Conservation (phyloP, 2,329 filamentous ascomycete genomes). For the Helminthosporium solani region DNA sequence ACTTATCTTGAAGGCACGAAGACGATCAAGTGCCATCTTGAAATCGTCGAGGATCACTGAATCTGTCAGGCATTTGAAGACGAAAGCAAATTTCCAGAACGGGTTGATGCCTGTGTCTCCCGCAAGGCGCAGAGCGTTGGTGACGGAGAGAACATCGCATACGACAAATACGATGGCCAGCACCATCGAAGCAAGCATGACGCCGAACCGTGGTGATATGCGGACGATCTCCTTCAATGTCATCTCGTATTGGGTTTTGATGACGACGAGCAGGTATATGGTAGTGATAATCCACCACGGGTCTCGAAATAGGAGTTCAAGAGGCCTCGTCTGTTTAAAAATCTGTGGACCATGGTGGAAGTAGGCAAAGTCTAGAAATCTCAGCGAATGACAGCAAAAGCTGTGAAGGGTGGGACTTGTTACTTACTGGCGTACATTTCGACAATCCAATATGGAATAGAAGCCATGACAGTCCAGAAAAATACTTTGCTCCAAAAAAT, state of each 20-base stretch:
- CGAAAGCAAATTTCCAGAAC: conserved; percentile 64
- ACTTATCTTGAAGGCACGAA: conserved; percentile 49
- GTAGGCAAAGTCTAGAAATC: conserved; percentile 55
- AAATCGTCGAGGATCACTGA: conserved; percentile 68
- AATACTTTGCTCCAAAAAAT: conserved; percentile 55
- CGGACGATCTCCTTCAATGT: conserved; percentile 57
- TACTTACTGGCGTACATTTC: conserved; percentile 59
- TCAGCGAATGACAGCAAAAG: not conserved
- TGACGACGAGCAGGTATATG: conserved; percentile 61
- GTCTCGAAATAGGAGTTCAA: conserved; percentile 63
- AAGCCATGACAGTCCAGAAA: conserved; percentile 59
- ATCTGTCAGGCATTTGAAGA: conserved; percentile 68
- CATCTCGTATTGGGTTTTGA: conserved; percentile 63
- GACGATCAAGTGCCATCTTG: conserved; percentile 57
- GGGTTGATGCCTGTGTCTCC: conserved; percentile 61
- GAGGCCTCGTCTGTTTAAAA: conserved; percentile 58
- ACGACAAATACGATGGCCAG: conserved; percentile 62
- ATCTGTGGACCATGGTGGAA: conserved; percentile 58
- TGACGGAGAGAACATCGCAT: conserved; percentile 62
- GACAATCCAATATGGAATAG: conserved; percentile 64
- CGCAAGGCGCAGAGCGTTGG: conserved; percentile 46
- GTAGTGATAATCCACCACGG: conserved; percentile 70
- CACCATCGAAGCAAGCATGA: conserved; percentile 62
- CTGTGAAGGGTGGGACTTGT: not conserved
- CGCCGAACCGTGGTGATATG: conserved; percentile 64